Base-by-base conservation (phyloP, 441 rosid species). In the Rhodomyrtus psidioides region DNA sequence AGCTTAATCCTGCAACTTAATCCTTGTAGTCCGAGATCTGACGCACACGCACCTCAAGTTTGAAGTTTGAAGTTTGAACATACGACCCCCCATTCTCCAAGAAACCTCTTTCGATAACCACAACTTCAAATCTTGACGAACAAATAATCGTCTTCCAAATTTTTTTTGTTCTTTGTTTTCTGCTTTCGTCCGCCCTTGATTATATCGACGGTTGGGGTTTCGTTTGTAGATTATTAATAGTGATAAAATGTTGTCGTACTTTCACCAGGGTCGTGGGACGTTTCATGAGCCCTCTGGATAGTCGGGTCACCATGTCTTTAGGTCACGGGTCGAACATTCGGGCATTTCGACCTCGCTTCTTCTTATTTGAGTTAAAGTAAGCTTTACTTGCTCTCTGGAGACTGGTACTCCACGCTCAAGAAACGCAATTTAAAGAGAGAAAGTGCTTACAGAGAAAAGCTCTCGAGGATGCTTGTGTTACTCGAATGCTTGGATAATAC, bases 251-350 rank as follows among this genome's bases (percentile, higher is more conserved):
- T 39, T 39, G 15, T 39, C 42, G 12, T 12, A 39, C 1, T 10
- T 39, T 34, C 46, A 21, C 7, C 0, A 23, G 49, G 24, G 5
- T 12, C 1, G 2, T 34, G 3, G 16, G 0, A 0, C 10, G 1
- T 70, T 39, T 70, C 16, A 12, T 6, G 27, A 12, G 27, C 3
- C 5, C n/a, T 70, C n/a, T 21, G 6, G 2, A 70, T 12, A 3
- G 9, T 39, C 0, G 0, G 7, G 17, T 42, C 17, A 39, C 16
- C 23, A 23, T 1, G 4, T 74, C 27, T 74, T 6, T 23, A 9
- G 4, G 1, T 39, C 9, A 23, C 9, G 0, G 2, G 27, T 44
- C 1, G n/a, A 39, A 70, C n/a, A 70, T 10, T 46, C 0, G 1
- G 9, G 49, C 2, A 5, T 39, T 70, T 21, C 4, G 0, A 70